These are phyloP conservation scores for Rhodosporidiobolus odoratus DNA, from an alignment of 768 basidiomycete species.

Conservation along the genomic window DNA sequence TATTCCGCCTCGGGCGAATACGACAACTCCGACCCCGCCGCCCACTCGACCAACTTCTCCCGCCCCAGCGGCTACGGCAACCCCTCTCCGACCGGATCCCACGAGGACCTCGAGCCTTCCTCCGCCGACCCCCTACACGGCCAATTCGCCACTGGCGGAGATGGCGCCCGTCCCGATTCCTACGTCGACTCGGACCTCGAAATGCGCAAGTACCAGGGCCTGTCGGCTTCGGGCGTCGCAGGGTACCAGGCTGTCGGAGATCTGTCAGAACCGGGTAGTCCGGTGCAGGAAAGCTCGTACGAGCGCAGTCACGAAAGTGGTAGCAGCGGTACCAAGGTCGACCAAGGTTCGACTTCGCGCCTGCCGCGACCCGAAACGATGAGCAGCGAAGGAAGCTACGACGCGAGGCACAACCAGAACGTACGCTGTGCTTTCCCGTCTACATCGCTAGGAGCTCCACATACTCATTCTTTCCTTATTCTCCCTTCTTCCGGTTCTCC, in stretches of 20 bases:
- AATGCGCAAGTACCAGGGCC: constrained; percentile 39
- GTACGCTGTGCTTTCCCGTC: too few species aligned
- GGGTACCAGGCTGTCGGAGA: constrained; percentile 38
- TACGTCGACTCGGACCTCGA: constrained; percentile 39
- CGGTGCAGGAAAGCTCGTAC: constrained; percentile 32
- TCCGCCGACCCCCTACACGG: constrained; percentile 22
- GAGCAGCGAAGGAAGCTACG: constrained; percentile 39
- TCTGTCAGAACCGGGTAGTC: constrained; percentile 31
- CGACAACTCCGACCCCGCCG: constrained; percentile 3
- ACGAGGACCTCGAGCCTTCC: constrained; percentile 28
- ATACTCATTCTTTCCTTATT: too few species aligned
- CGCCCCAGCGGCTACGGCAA: constrained; percentile 20
- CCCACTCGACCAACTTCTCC: background rate
- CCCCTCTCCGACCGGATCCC: constrained; percentile 14
- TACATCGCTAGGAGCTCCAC: too few species aligned
- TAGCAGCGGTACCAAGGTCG: constrained; percentile 35
- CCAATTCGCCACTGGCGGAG: background rate
- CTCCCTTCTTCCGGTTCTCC: background rate
- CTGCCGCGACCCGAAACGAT: constrained; percentile 30
- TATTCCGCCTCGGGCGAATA: constrained; percentile 29
- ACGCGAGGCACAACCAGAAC: constrained; percentile 2
- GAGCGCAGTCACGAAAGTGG: constrained; percentile 38
- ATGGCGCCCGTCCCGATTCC: constrained; percentile 20
- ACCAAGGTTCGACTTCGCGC: constrained; percentile 10
- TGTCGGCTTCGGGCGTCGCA: constrained; percentile 33